phyloP scores from a whole-genome alignment of 176 grass and related monocot species.

The Tillandsia fasciculata region DNA sequence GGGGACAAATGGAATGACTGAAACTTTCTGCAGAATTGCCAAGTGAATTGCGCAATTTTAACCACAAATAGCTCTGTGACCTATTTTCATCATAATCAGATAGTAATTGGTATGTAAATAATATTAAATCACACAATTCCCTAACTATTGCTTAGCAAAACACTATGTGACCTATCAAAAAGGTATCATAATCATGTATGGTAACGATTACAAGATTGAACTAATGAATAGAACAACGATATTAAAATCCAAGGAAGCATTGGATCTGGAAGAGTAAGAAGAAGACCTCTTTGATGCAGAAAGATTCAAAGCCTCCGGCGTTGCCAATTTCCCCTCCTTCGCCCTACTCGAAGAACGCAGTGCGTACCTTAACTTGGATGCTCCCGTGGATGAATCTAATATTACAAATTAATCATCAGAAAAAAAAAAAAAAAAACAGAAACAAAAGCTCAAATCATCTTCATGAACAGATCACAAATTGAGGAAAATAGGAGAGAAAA shows the following conservation, averaged over 20 bases:
- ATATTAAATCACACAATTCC: too few relatives aligned
- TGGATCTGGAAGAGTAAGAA: neutral
- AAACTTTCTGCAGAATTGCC: too few relatives aligned
- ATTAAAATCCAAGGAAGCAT: neutral
- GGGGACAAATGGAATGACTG: too few relatives aligned
- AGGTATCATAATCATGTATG: too few relatives aligned
- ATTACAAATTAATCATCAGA: neutral
- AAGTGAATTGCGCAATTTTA: too few relatives aligned
- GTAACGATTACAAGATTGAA: neutral
- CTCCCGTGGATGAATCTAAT: conserved; percentile 22
- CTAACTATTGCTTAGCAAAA: too few relatives aligned
- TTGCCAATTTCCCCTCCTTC: conserved; percentile 9
- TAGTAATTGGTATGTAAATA: too few relatives aligned
- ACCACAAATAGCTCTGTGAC: too few relatives aligned
- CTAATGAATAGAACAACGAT: neutral
- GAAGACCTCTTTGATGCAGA: conserved; percentile 38
- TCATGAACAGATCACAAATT: too few relatives aligned
- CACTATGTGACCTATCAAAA: too few relatives aligned
- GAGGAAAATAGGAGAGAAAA: neutral
- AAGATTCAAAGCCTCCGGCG: conserved; percentile 13
- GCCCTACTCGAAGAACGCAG: conserved; percentile 42
- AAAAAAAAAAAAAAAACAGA: neutral
- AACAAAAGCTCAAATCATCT: neutral
- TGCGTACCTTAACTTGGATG: conserved; percentile 60
- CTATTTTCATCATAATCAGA: too few relatives aligned